phyloP scores from a whole-genome alignment of 176 grass and related monocot species.

The Avena insularis region DNA sequence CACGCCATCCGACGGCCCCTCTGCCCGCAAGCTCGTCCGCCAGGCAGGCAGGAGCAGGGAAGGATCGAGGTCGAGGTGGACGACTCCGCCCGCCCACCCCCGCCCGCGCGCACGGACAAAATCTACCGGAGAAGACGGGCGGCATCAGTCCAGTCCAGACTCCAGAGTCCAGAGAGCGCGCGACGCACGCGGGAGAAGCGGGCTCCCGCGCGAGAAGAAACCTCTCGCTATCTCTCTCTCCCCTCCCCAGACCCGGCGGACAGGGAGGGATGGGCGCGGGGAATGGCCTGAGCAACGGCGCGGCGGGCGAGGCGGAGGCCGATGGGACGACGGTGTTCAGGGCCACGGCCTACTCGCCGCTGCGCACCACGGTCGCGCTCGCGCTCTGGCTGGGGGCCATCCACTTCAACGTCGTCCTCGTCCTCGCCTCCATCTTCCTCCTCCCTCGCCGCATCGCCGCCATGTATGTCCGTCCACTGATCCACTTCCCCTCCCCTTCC shows the following conservation, averaged over 20 bases:
- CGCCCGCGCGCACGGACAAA: not conserved
- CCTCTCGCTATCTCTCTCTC: not conserved
- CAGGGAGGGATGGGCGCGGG: constrained; percentile 35
- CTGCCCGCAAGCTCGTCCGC: no score
- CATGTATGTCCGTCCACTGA: constrained; percentile 56
- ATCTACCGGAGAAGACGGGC: not conserved
- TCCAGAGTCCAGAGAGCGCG: not conserved
- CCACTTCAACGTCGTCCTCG: constrained; percentile 81
- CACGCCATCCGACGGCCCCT: constrained; percentile 16
- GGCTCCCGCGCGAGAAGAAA: constrained; percentile 36
- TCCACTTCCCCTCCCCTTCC: not conserved
- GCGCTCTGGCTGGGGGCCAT: constrained; percentile 89
- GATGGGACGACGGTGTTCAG: constrained; percentile 56
- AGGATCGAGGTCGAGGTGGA: not conserved
- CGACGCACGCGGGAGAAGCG: constrained; percentile 25
- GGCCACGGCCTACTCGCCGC: constrained; percentile 62
- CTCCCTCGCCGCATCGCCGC: constrained; percentile 73
- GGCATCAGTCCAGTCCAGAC: not conserved
- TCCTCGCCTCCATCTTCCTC: constrained; percentile 74
- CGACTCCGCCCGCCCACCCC: constrained; percentile 5
- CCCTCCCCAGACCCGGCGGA: constrained; percentile 16
- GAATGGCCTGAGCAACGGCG: constrained; percentile 29
- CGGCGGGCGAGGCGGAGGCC: constrained; percentile 9
- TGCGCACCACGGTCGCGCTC: constrained; percentile 68
- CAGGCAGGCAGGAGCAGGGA: no score